A percentile compares a stretch with the other conserved stretches of the same genome.
Conservation (phyloP, 163 green algal species). For the Scenedesmus sp. region DNA sequence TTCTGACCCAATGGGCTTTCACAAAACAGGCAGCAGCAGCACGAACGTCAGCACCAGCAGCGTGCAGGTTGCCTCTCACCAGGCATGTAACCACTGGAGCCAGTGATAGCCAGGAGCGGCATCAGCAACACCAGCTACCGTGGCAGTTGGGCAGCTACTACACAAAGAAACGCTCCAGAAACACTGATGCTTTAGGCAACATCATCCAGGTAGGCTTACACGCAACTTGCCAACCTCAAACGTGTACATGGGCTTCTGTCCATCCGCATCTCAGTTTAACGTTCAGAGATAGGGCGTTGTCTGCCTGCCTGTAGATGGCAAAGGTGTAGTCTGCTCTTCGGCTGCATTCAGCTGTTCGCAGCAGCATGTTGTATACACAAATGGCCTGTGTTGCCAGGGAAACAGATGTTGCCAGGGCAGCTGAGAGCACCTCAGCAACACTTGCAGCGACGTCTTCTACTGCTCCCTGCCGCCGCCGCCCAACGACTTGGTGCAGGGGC, state of each 20-base stretch:
- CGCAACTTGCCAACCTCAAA: background rate
- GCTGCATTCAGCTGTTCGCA: background rate
- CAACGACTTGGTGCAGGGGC: background rate
- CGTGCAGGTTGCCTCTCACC: background rate
- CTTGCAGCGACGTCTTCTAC: no score
- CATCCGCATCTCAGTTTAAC: no score
- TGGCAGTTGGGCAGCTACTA: constrained; percentile 10
- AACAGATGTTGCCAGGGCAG: no score
- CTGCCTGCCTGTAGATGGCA: no score
- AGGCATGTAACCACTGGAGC: background rate
- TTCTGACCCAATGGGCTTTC: background rate
- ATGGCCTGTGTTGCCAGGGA: no score
- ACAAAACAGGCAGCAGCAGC: background rate
- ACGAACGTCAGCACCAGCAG: background rate
- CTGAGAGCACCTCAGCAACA: no score
- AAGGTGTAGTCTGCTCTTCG: background rate
- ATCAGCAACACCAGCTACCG: background rate
- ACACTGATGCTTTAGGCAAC: background rate
- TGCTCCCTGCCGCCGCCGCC: background rate
- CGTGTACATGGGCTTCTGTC: background rate
- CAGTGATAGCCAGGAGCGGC: background rate
- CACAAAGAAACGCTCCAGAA: background rate
- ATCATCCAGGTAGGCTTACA: background rate
- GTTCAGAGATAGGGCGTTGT: no score
- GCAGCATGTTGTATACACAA: no score